Conservation (phyloP, 2,329 filamentous ascomycete genomes). For the Ceratocystis destructans region DNA sequence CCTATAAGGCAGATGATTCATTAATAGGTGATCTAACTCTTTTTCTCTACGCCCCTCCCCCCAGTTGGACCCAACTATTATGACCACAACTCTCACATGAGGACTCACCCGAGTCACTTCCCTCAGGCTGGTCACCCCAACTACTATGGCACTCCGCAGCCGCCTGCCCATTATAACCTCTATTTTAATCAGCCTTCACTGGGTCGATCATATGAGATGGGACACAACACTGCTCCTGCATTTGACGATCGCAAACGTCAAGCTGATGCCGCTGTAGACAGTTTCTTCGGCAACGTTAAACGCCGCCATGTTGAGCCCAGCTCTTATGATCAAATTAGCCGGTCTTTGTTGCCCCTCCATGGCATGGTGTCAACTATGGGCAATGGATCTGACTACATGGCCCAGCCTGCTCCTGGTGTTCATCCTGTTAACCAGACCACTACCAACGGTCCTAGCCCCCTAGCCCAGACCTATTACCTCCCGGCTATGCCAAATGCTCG, state of each 20-base stretch:
- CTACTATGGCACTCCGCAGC: constrained; percentile 46
- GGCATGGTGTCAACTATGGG: constrained; percentile 51
- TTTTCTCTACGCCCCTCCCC: too few relatives aligned
- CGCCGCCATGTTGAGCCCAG: constrained; percentile 76
- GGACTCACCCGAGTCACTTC: constrained; percentile 42
- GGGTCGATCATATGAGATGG: constrained; percentile 26
- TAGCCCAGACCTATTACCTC: constrained; percentile 64
- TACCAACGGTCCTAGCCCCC: constrained; percentile 38
- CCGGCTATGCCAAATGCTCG: constrained; percentile 76
- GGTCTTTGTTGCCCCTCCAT: constrained; percentile 72
- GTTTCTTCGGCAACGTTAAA: constrained; percentile 90
- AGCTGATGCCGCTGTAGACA: constrained; percentile 68
- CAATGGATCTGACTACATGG: constrained; percentile 42
- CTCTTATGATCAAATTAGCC: constrained; percentile 84
- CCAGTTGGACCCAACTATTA: constrained; percentile 42
- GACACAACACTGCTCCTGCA: constrained; percentile 25
- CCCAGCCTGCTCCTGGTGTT: constrained; percentile 30
- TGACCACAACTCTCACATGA: constrained; percentile 51
- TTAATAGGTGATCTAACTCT: constrained; percentile 19
- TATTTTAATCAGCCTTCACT: constrained; percentile 59
- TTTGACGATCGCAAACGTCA: constrained; percentile 67
- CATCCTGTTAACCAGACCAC: constrained; percentile 40
- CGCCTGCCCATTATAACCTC: constrained; percentile 50
- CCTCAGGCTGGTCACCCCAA: constrained; percentile 40
- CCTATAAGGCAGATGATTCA: constrained; percentile 24